Percentiles rank a stretch among this genome's conserved stretches.
Conservation (phyloP, 495 filamentous ascomycete species). For the Penicillium arizonense region DNA sequence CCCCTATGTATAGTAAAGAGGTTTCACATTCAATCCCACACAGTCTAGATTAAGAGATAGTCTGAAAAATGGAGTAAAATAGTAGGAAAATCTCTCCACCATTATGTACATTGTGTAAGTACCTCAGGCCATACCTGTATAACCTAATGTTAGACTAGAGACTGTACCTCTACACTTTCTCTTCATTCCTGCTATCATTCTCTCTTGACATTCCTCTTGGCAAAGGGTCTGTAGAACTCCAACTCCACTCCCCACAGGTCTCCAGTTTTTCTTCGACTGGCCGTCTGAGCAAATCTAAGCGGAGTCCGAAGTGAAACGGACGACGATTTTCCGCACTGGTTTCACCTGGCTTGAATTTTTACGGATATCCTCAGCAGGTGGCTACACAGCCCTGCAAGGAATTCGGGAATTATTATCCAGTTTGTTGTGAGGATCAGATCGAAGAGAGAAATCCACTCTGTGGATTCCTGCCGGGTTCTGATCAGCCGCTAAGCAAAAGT, state of each 20-base stretch:
- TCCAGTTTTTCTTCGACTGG: not conserved
- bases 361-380: not conserved
- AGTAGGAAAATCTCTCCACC: not conserved
- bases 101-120: too few species aligned
- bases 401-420: conserved; percentile 3
- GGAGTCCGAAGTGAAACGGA: conserved; percentile 5
- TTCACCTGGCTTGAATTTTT: not conserved
- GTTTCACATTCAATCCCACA: conserved; percentile 19
- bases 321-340: not conserved
- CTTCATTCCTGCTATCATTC: not conserved
- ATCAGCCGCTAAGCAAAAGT: conserved; percentile 27
- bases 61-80: not conserved
- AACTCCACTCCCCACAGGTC: conserved; percentile 6
- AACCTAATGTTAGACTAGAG: not conserved
- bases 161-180: not conserved
- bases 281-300: not conserved
- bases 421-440: conserved; percentile 15
- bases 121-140: not conserved
- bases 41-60: not conserved
- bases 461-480: conserved; percentile 26
- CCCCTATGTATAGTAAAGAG: conserved; percentile 23
- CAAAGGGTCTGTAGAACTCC: not conserved
- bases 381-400: conserved; percentile 4
- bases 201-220: not conserved
- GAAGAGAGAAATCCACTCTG: conserved; percentile 18